Conservation (phyloP, 2,329 filamentous ascomycete species). For the Penicillium sp. region DNA sequence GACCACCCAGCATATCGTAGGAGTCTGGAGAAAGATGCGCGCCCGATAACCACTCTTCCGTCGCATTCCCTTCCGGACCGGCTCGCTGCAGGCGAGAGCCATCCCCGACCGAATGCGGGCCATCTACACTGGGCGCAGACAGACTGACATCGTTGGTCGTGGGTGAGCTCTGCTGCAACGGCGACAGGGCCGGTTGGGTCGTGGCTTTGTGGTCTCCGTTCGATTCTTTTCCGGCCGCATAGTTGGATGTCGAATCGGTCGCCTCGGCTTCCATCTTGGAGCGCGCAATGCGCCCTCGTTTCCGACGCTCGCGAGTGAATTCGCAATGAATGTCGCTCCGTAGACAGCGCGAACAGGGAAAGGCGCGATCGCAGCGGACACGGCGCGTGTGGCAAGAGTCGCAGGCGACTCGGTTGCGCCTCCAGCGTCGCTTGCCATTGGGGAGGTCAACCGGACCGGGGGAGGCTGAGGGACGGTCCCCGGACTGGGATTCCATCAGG, state of each 20-base stretch:
- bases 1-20: conserved; percentile 30
- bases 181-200: conserved; percentile 15
- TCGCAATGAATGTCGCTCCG: conserved; percentile 70
- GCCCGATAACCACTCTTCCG: conserved; percentile 35
- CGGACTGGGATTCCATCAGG: conserved; percentile 32
- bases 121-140: conserved; percentile 32
- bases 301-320: conserved; percentile 88
- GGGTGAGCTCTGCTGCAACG: conserved; percentile 26
- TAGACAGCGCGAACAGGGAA: conserved; percentile 87
- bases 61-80: conserved; percentile 23
- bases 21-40: conserved; percentile 34
- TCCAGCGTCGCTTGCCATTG: conserved; percentile 36
- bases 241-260: conserved; percentile 4
- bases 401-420: conserved; percentile 60
- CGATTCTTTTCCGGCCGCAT: conserved; percentile 5
- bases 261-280: conserved; percentile 66
- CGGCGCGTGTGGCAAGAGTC: conserved; percentile 93
- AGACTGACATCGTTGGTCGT: conserved; percentile 28
- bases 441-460: conserved; percentile 21
- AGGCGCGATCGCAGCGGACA: conserved; percentile 89
- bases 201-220: conserved; percentile 12
- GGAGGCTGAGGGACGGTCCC: conserved; percentile 21
- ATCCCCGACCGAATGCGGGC: conserved; percentile 25
- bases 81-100: conserved; percentile 19
- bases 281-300: conserved; percentile 74